phyloP scores from a whole-genome alignment of 2,329 filamentous ascomycete genomes.

The Fusarium burgessii region DNA sequence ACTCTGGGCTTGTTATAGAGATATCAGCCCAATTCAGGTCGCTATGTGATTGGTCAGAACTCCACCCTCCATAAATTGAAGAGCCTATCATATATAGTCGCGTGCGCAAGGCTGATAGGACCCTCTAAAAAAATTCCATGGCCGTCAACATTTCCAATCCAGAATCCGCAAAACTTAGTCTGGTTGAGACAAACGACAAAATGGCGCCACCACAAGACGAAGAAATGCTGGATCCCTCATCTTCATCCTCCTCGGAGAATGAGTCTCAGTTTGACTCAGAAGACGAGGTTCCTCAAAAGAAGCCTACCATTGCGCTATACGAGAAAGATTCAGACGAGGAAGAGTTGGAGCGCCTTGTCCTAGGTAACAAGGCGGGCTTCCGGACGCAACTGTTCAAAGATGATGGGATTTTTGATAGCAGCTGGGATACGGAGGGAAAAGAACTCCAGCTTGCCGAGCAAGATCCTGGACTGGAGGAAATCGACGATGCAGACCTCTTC shows the following conservation, averaged over 20 bases:
- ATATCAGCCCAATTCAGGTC: constrained; percentile 34
- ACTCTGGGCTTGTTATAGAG: not conserved
- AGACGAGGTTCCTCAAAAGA: constrained; percentile 46
- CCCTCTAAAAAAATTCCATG: constrained; percentile 50
- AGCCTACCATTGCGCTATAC: constrained; percentile 48
- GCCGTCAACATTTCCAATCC: constrained; percentile 36
- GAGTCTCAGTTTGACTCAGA: constrained; percentile 49
- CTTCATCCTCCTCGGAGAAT: constrained; percentile 48
- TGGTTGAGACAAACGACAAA: constrained; percentile 28
- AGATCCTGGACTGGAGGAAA: constrained; percentile 68
- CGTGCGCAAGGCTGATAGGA: constrained; percentile 48
- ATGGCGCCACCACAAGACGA: constrained; percentile 52
- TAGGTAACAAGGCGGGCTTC: constrained; percentile 89
- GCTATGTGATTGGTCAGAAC: constrained; percentile 35
- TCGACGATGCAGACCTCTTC: constrained; percentile 85
- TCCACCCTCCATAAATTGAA: not conserved
- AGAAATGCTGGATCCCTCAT: constrained; percentile 44
- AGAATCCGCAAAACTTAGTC: constrained; percentile 29
- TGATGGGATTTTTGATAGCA: constrained; percentile 55
- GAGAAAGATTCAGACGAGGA: constrained; percentile 87
- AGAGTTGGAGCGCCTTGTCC: constrained; percentile 87
- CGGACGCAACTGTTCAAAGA: constrained; percentile 75
- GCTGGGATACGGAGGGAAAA: constrained; percentile 52
- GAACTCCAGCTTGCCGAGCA: constrained; percentile 55
- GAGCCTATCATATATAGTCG: constrained; percentile 34